Base-by-base conservation (phyloP, 2,329 filamentous ascomycete species). In the Colletotrichum agaves region DNA sequence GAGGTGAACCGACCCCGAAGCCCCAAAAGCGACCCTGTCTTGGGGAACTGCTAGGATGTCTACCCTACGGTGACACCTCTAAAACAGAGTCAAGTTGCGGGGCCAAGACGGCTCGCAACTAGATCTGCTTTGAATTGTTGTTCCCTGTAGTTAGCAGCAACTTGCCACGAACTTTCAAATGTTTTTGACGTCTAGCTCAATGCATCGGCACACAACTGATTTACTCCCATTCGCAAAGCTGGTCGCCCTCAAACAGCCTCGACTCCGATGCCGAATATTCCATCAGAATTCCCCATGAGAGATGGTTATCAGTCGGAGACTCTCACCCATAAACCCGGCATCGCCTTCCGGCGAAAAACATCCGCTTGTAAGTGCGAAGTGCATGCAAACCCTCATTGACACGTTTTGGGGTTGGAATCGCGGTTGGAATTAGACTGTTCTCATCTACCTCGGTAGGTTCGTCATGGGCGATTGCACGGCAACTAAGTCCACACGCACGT, bases 371-470 rank as follows among this genome's bases (percentile, higher is more conserved):
- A 27, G 27, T 27, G 2, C 3, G 8, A 7, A 27, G 27, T 27
- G 2, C 3, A 27, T 27, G 6, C 27, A 27, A 8, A 7, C 27
- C 27, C 2, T 27, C 6, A 7, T 27, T 27, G 27, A 27, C 6
- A 27, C 6, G 27, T 27, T 27, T 27, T 27, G 27, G 6, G 6
- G 6, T 27, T 27, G 27, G 27, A 27, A 6, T 27, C 5, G 8
- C 27, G 6, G 6, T 27, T 7, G 27, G 6, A 27, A 7, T 4
- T 1, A 27, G 27, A 37, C 70, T 5, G 56, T 71, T 1, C 21
- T 67, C n/a, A n/a, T 71, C 19, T 50, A 62, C 17, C 67, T 67
- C 12, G 63, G 67, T 15, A 60, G 62, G 35, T 59, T 31, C 60
- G 61, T 23, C 6, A 52, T 12, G 53, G 50, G 47, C 11, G 21